A percentile compares a stretch with the other conserved stretches of the same genome.
phyloP scores from a whole-genome alignment of 139 green algal species.

The Trebouxia sp. region DNA sequence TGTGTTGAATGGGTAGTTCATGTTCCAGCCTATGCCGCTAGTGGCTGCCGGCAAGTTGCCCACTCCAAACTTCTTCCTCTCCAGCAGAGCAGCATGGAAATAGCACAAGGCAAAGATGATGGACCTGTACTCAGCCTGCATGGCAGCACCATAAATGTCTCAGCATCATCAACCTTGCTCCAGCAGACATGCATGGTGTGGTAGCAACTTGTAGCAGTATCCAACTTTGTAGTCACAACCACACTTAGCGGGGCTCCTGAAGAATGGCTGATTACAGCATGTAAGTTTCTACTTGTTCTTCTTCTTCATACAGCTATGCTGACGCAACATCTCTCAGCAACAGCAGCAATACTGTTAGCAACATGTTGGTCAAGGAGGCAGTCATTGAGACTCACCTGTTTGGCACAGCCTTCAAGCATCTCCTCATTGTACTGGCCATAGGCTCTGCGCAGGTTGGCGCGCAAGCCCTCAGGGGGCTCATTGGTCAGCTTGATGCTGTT shows the following conservation, averaged over 20 bases:
- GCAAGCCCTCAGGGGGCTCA: constrained; percentile 86
- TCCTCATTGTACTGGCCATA: constrained; percentile 86
- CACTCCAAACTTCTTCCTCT: constrained; percentile 95
- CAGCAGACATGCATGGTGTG: too few relatives aligned
- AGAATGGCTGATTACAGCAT: too few relatives aligned
- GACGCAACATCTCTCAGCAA: too few relatives aligned
- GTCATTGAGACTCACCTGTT: constrained; percentile 53
- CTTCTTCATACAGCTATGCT: too few relatives aligned
- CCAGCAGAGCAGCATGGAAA: constrained; percentile 88
- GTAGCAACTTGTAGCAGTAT: too few relatives aligned
- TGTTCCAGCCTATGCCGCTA: constrained; percentile 91
- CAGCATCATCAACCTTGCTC: too few relatives aligned
- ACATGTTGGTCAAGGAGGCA: too few relatives aligned
- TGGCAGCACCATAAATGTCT: constrained; percentile 21
- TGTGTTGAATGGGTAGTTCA: constrained; percentile 95
- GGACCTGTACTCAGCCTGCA: constrained; percentile 71
- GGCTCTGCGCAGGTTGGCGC: constrained; percentile 80
- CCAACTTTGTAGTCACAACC: too few relatives aligned
- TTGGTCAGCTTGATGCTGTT: constrained; percentile 93
- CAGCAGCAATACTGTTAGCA: too few relatives aligned
- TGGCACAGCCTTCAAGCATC: constrained; percentile 83
- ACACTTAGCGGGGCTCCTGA: too few relatives aligned
- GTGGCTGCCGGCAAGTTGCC: constrained; percentile 75
- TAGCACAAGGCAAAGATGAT: constrained; percentile 92
- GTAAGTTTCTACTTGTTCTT: too few relatives aligned